Percentiles rank a stretch among this genome's conserved stretches.
These are phyloP conservation scores for Royoungia palumana DNA, from an alignment of 768 basidiomycete genomes.

Conservation along the genomic window DNA sequence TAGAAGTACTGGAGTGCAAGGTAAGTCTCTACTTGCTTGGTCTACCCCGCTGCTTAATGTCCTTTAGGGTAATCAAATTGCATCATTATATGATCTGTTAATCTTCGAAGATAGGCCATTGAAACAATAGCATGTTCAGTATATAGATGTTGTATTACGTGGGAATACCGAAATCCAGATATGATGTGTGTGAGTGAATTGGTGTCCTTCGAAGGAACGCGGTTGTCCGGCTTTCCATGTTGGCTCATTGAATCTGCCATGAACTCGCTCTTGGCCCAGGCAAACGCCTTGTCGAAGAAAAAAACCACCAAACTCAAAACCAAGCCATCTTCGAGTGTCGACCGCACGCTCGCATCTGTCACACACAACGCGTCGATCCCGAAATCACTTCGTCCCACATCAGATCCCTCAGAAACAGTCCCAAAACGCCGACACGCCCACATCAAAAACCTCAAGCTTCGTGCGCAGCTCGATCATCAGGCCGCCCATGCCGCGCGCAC, in stretches of 20 bases:
- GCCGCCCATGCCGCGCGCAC: conserved; percentile 60
- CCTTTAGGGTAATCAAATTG: conserved; percentile 85
- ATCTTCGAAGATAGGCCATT: conserved; percentile 66
- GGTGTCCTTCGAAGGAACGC: too few relatives aligned
- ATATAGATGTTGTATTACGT: too few relatives aligned
- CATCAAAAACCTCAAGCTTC: conserved; percentile 72
- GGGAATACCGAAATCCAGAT: too few relatives aligned
- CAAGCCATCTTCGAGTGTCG: conserved; percentile 33
- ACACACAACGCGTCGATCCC: conserved; percentile 59
- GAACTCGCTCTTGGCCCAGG: conserved; percentile 73
- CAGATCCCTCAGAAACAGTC: conserved; percentile 44
- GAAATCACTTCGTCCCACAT: conserved; percentile 58
- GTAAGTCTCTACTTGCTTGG: conserved; percentile 36
- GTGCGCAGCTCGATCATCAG: conserved; percentile 63
- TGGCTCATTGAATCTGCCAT: too few relatives aligned
- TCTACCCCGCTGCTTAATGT: neutral
- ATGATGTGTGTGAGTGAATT: too few relatives aligned
- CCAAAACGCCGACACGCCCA: conserved; percentile 46
- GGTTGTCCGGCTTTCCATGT: too few relatives aligned
- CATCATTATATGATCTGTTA: conserved; percentile 83
- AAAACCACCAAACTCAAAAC: conserved; percentile 23
- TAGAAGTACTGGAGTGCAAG: conserved; percentile 90
- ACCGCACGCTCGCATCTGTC: conserved; percentile 58
- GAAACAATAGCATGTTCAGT: conserved; percentile 5
- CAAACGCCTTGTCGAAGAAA: conserved; percentile 51